Base-by-base conservation (phyloP, 164 flowering plant genomes). In the Vitis rupestris region DNA sequence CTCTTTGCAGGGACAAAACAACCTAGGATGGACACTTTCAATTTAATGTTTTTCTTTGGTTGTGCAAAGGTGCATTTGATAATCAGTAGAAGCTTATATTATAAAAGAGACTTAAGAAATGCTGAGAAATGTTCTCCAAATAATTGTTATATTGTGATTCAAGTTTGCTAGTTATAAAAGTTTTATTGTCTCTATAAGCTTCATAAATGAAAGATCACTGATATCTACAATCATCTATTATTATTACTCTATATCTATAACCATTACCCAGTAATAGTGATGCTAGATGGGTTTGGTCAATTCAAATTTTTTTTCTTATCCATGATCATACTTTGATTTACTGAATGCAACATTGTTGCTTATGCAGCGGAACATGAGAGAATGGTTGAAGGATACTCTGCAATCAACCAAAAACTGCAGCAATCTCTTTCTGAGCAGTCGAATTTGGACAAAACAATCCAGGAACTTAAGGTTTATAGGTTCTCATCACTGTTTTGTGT, bases 321-420 rank as follows among this genome's bases (percentile, higher is more conserved):
- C 31, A 37, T n/a, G 17, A 10, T 64, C 16, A 65, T 65, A 29
- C 10, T 53, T 53, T 15, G 50, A 30, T 15, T 52, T 50, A 58
- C 55, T 27, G 37, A 58, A 7, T 23, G 13, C 17, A 37, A 3
- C 52, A 10, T 69, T 70, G 9, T 65, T 61, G 10, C 52, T 64
- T 66, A 27, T 71, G 78, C 81, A 88, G 99, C 77, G 72, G 98
- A 93, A 69, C 94, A 95, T 78, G 97, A 91, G 70, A 83, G 87
- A 73, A 85, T 90, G 94, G 76, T 78, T 15, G 99, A 91, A 64
- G 90, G 95, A 13, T 91, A 93, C 78, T 81, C 90, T 61, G 23
- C 74, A 62, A 78, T 90, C 74, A 87, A 88, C 73, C 76, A 88
- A 71, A 95, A 89, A 66, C 72, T 95, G 80, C 95, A 83, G 75